Evolutionary conservation across 768 basidiomycete genomes (phyloP), one percentile per base, ranked within the genome.

Genomic region (Mrakia gelida): DNA sequence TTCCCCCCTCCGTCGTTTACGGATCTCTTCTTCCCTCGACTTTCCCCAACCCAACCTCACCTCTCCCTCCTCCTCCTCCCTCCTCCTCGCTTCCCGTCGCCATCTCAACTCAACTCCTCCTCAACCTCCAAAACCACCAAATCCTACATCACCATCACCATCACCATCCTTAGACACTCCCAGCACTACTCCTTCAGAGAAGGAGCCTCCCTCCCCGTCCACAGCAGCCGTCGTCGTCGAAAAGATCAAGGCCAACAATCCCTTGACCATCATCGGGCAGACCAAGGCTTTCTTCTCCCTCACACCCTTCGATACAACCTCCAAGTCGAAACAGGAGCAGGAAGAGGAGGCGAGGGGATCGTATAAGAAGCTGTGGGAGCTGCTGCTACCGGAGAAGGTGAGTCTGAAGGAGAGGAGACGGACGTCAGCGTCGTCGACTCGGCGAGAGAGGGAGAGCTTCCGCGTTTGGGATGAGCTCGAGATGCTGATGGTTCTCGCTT

Each of bases 351-450:
- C 65, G 7, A 78, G 56, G 41, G 73, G 65, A 26, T 65, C 73
- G 34, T 75, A 74, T 54, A 30, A 28, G 23, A 67, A 73, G 59
- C 56, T 78, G 23, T 78, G 54, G 63, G 63, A 74, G 52, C 61
- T 78, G n/a, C 45, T 72, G 23, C 34, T 63, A 63, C 72, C 77
- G 30, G 77, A 78, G 65, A 78, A 78, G 73, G 67, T 74, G 26
- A 70, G 71, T 32, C 45, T 59, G 59, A 1, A 18, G 10, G 11
- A 18, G n/a, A 28, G n/a, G 28, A 3, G 62, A 28, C n/a, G n/a
- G 62, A 63, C n/a, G 28, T 34, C n/a, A 63, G 38, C 32, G 32
- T 67, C 63, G 16, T 32, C 63, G 30, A n/a, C 26, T 32, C 32
- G 38, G 65, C 65, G 30, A 30, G 65, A 23, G 32, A 16, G 30